Base-by-base conservation (phyloP, 495 filamentous ascomycete genomes). In the Penicillium goetzii region DNA sequence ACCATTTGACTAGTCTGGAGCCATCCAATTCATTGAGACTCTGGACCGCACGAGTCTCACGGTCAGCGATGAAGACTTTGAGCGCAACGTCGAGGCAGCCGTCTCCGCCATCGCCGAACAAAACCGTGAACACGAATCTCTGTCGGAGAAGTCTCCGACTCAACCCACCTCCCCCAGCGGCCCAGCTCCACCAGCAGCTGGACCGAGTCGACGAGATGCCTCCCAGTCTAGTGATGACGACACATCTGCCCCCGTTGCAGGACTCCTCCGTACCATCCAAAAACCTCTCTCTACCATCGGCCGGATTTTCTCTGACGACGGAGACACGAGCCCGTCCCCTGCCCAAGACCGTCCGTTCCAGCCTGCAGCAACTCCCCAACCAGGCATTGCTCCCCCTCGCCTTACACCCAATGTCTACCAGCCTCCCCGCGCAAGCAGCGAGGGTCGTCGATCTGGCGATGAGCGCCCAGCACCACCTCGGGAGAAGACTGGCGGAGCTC, bases 91-190 rank as follows among this genome's bases (percentile, higher is more conserved):
- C 41, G 95, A 99, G 77, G 91, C 90, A 8, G 92, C 95, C 10
- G 95, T 99, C 14, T 96, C 92, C n/a, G 91, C 90, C 17, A 97
- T 99, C 63, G 93, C 95, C 2, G 93, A 98, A 75, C 89, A 90
- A 67, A 91, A 95, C 65, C 84, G 86, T 47, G 82, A 85, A 66
- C 73, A 78, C 0, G 76, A 83, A 65, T 66, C 74, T 10, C 34
- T 72, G 23, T 88, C 92, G 66, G 91, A 93, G 72, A 85, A 86
- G 15, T 60, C 81, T n/a, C 41, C 62, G 0, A 34, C 26, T 26
- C 61, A 58, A 43, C 60, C 68, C 32, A 53, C 59, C 17, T 53
- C 51, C 26, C 30, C 59, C 30, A 17, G 55, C 21, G 50, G 21
- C 58, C 53, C 63, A 38, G 21, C 80, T 21, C 86, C 85, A 63